phyloP scores from a whole-genome alignment of 768 basidiomycete genomes.

The Pholiota molesta region DNA sequence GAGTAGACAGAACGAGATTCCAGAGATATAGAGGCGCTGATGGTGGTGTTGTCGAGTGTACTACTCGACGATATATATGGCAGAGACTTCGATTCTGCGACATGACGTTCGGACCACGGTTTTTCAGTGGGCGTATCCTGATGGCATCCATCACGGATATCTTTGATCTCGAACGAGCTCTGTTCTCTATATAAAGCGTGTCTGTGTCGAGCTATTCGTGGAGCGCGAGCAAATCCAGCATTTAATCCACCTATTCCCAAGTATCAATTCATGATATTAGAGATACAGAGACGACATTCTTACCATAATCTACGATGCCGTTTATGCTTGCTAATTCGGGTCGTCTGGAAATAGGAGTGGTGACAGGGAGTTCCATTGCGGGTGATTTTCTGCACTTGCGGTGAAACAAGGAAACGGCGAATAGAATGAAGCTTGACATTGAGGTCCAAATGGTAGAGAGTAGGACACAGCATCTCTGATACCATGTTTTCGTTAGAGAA shows the following conservation, averaged over 20 bases:
- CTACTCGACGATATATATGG: conserved; percentile 6
- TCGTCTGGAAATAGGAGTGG: neutral
- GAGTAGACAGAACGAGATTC: conserved; percentile 8
- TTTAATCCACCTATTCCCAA: neutral
- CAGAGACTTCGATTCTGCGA: neutral
- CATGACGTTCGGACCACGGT: neutral
- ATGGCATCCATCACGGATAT: neutral
- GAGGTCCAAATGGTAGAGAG: neutral
- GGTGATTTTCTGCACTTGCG: neutral
- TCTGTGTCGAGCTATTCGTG: conserved; percentile 1
- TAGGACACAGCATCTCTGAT: neutral
- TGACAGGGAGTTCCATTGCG: conserved; percentile 4
- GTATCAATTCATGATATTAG: neutral
- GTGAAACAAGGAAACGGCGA: neutral
- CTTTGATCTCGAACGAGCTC: neutral
- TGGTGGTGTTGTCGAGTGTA: conserved; percentile 3
- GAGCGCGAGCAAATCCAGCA: conserved; percentile 1
- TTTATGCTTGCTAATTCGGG: neutral
- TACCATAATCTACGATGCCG: neutral
- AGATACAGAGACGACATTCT: neutral
- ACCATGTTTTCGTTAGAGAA: neutral
- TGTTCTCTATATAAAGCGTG: neutral
- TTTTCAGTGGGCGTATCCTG: neutral
- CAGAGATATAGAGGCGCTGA: conserved; percentile 6
- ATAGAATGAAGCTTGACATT: neutral